A percentile compares a stretch with the other conserved stretches of the same genome.
These are phyloP conservation scores for Filobasidium floriforme DNA, from an alignment of 768 basidiomycete genomes.

Conservation along the genomic window DNA sequence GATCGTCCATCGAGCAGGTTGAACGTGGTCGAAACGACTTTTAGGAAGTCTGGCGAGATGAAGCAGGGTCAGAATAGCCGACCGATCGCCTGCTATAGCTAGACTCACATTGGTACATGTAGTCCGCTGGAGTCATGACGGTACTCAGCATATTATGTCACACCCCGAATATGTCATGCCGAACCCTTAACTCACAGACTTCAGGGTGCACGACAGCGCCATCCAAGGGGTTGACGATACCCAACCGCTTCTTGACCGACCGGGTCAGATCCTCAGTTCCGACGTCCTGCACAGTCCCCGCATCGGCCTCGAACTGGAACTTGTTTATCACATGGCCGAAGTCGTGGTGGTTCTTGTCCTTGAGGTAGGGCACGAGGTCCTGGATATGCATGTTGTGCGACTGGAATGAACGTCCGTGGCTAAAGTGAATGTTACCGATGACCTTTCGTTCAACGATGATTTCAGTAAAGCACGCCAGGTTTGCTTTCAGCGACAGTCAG, in stretches of 20 bases:
- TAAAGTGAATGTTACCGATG: constrained; percentile 87
- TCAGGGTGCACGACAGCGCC: constrained; percentile 49
- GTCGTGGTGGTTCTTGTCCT: constrained; percentile 79
- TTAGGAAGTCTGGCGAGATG: constrained; percentile 67
- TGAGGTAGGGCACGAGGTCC: constrained; percentile 69
- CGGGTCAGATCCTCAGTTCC: constrained; percentile 32
- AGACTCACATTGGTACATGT: constrained; percentile 75
- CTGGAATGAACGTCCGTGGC: constrained; percentile 93
- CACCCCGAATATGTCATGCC: not conserved
- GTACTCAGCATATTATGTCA: not conserved
- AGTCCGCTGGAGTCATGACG: constrained; percentile 47
- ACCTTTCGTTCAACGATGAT: constrained; percentile 22
- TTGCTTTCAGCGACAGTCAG: not conserved
- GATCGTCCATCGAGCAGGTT: constrained; percentile 69
- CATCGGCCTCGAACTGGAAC: constrained; percentile 68
- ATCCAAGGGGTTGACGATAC: constrained; percentile 72
- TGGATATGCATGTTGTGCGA: constrained; percentile 57
- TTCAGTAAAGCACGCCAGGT: not conserved
- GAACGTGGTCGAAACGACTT: constrained; percentile 95
- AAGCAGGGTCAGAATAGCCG: too few species aligned
- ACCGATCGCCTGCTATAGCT: too few species aligned
- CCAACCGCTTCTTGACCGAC: constrained; percentile 55
- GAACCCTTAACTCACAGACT: constrained; percentile 47
- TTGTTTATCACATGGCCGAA: constrained; percentile 82
- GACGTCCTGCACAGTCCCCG: constrained; percentile 55